A percentile compares a stretch with the other conserved stretches of the same genome.
Evolutionary conservation across 495 filamentous ascomycete genomes (phyloP).

Genomic region (Lepraria neglecta): DNA sequence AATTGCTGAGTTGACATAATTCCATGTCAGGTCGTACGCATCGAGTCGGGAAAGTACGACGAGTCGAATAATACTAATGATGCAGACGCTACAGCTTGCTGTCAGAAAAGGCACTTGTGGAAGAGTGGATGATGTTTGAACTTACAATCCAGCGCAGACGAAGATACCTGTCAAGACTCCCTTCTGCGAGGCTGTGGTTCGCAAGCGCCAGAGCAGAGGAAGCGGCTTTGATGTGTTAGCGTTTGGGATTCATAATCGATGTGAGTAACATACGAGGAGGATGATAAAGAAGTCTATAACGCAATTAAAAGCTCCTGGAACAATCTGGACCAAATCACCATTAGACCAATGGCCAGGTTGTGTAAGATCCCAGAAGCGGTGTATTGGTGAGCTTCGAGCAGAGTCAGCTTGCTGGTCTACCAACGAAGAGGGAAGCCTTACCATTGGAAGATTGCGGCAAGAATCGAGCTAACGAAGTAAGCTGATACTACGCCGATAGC

Average conservation of each 20-base stretch:
- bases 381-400: constrained; percentile 13
- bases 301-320: constrained; percentile 22
- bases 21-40: constrained; percentile 25
- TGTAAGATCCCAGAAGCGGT: constrained; percentile 14
- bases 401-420: background rate
- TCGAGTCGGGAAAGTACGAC: constrained; percentile 19
- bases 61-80: constrained; percentile 22
- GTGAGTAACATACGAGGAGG: constrained; percentile 11
- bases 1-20: constrained; percentile 52
- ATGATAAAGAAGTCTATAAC: constrained; percentile 24
- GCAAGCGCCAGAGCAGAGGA: constrained; percentile 24
- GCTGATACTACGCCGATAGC: constrained; percentile 9
- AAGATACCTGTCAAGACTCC: constrained; percentile 25
- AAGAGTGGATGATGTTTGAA: background rate
- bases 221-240: constrained; percentile 13
- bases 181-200: constrained; percentile 17
- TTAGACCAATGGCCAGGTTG: constrained; percentile 18
- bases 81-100: constrained; percentile 13
- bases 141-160: constrained; percentile 24
- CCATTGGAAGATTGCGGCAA: constrained; percentile 25
- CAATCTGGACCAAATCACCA: constrained; percentile 7
- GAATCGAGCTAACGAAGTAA: constrained; percentile 6
- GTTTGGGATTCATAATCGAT: background rate
- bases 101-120: background rate
- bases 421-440: background rate